Evolutionary conservation across 2,329 filamentous ascomycete species (phyloP), one percentile per base, ranked within the genome.

Genomic region (Albifimbria verrucaria): DNA sequence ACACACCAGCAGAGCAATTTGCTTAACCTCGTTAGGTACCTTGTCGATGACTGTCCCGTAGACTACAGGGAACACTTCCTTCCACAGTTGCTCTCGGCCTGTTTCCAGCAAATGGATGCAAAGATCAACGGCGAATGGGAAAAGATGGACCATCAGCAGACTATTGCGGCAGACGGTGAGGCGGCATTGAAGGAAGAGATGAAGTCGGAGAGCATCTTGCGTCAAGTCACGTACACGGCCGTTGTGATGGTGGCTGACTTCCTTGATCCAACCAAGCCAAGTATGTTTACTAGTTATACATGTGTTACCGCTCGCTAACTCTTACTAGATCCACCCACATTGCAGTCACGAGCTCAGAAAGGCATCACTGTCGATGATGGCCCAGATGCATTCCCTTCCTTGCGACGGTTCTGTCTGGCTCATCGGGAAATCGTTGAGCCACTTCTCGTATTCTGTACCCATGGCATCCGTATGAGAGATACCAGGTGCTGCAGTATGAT

Each of bases 1-100:
- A 88, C 92, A 2, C 94, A 99, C 67, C 94, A 99, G 65, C 85
- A 97, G 62, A 95, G 92, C 39, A 91, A 95, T n/a, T 77, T 99
- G 48, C 79, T 99, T 10, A 96, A 94, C 59, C 80, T 97, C 49
- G 88, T 94, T 1, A 83, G 92, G 51, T 90, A 92, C 62, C 77
- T 99, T 41, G 92, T 99, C 15, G 92, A 97, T 63, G 89, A 96
- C 61, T 99, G 94, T 63, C 94, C 94, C 0, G 82, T 90, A 10
- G 82, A 88, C 55, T 82, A 89, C 55, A 84, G 92, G 43, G 77
- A 80, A 39, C 84, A 89, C 50, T 97, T 99, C 66, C 76, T 97
- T 28, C 92, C 94, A 1, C 89, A 90, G 1, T 83, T 99, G 59
- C 71, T 99, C 2, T 82, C 89, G 10, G 83, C 86, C 2, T 86